phyloP scores from a whole-genome alignment of 345 rosid species.

The Dipteronia sinensis region DNA sequence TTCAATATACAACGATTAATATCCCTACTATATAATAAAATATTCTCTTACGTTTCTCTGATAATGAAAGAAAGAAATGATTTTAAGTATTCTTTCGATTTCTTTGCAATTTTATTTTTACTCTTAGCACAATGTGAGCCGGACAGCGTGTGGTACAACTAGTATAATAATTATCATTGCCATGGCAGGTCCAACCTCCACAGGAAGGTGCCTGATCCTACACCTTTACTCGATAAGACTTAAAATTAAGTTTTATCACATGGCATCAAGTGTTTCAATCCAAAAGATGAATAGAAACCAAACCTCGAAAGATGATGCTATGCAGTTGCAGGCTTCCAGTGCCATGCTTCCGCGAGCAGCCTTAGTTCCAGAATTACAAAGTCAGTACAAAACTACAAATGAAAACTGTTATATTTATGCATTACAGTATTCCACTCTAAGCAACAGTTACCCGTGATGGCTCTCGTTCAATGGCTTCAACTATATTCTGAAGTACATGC shows the following conservation, averaged over 20 bases:
- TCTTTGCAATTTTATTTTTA: too few species aligned
- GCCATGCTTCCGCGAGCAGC: conserved; percentile 74
- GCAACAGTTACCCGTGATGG: conserved; percentile 52
- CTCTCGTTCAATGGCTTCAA: conserved; percentile 61
- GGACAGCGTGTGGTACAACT: neutral
- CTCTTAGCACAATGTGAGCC: too few species aligned
- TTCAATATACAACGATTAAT: conserved; percentile 14
- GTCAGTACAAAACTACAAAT: conserved; percentile 27
- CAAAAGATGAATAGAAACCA: conserved; percentile 18
- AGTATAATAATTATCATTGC: too few species aligned
- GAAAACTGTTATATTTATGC: neutral
- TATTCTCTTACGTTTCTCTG: neutral
- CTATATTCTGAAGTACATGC: conserved; percentile 47
- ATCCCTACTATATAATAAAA: neutral
- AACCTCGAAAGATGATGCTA: conserved; percentile 67
- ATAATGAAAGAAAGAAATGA: too few species aligned
- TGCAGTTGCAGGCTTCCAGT: conserved; percentile 89
- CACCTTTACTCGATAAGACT: neutral
- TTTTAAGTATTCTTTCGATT: too few species aligned
- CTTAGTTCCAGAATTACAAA: conserved; percentile 42
- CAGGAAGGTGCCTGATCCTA: neutral
- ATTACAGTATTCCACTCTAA: neutral
- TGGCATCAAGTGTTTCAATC: neutral
- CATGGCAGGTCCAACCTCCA: too few species aligned
- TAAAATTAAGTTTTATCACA: neutral